Percentiles rank a stretch among this genome's conserved stretches.
Evolutionary conservation across 495 filamentous ascomycete species (phyloP).

Genomic region (Niebla homalea): DNA sequence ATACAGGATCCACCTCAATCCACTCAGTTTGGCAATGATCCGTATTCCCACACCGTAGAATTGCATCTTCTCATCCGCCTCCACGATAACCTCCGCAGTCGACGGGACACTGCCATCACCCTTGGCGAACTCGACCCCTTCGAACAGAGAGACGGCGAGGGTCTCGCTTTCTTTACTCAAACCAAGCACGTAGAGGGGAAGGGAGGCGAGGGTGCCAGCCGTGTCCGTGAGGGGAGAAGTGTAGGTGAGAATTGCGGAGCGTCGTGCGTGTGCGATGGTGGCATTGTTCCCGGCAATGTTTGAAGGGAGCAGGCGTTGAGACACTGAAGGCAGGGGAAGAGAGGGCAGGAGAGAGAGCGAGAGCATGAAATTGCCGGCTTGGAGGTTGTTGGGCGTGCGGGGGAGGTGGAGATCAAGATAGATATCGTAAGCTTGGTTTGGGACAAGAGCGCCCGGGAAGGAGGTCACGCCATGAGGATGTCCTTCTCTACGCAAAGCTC

Average conservation of each 20-base stretch:
- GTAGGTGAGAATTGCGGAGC: conserved; percentile 57
- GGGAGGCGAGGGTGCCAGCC: conserved; percentile 32
- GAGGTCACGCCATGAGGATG: conserved; percentile 32
- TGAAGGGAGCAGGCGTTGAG: conserved; percentile 1
- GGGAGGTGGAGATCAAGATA: conserved; percentile 61
- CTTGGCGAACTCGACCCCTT: conserved; percentile 48
- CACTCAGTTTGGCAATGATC: conserved; percentile 58
- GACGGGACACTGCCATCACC: conserved; percentile 44
- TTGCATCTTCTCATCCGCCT: conserved; percentile 52
- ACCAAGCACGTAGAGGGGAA: conserved; percentile 50
- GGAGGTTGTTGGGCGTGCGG: conserved; percentile 38
- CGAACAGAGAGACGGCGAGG: conserved; percentile 58
- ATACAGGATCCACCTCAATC: conserved; percentile 78
- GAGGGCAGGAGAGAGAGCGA: conserved; percentile 48
- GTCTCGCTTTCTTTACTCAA: conserved; percentile 40
- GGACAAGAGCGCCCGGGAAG: conserved; percentile 28
- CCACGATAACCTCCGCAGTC: conserved; percentile 49
- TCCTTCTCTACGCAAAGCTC: conserved; percentile 20
- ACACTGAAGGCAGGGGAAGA: conserved; percentile 8
- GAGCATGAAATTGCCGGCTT: conserved; percentile 84
- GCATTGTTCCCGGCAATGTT: conserved; percentile 17
- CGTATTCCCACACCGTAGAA: conserved; percentile 57
- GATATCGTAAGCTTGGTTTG: conserved; percentile 50
- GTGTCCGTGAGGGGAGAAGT: conserved; percentile 43
- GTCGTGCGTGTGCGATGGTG: conserved; percentile 31